These are phyloP conservation scores for Lanzia echinophila DNA, from an alignment of 2,329 filamentous ascomycete genomes.

Conservation along the genomic window DNA sequence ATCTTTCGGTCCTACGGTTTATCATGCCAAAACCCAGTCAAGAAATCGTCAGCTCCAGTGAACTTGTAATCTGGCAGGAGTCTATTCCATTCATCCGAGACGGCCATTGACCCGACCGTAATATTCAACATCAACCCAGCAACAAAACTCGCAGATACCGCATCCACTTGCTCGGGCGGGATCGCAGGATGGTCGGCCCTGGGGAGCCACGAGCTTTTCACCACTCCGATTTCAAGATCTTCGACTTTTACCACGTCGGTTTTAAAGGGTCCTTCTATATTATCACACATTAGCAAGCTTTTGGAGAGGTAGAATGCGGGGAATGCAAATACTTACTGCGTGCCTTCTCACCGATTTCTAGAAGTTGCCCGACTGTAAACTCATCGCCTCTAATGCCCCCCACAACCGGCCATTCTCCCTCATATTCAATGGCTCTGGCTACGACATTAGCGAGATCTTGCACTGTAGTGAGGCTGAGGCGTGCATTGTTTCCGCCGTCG, in stretches of 20 bases:
- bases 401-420: constrained; percentile 29
- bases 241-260: constrained; percentile 39
- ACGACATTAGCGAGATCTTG: constrained; percentile 37
- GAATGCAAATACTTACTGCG: constrained; percentile 32
- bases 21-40: constrained; percentile 29
- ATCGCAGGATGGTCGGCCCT: constrained; percentile 30
- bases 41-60: constrained; percentile 36
- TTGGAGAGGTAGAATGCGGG: not conserved
- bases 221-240: constrained; percentile 40
- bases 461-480: constrained; percentile 39
- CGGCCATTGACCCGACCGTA: constrained; percentile 37
- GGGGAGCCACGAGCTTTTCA: constrained; percentile 38
- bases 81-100: constrained; percentile 39
- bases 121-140: constrained; percentile 37
- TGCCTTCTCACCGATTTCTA: constrained; percentile 36
- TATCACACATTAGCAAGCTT: constrained; percentile 12
- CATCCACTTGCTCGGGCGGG: constrained; percentile 27
- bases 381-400: constrained; percentile 24
- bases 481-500: constrained; percentile 35
- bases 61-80: constrained; percentile 40
- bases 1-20: constrained; percentile 17
- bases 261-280: constrained; percentile 31
- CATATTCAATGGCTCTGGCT: constrained; percentile 27
- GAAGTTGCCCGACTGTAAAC: constrained; percentile 23
- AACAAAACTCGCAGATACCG: constrained; percentile 31